Base-by-base conservation (phyloP, 2,329 filamentous ascomycete genomes). In the Curvularia verruculosa region DNA sequence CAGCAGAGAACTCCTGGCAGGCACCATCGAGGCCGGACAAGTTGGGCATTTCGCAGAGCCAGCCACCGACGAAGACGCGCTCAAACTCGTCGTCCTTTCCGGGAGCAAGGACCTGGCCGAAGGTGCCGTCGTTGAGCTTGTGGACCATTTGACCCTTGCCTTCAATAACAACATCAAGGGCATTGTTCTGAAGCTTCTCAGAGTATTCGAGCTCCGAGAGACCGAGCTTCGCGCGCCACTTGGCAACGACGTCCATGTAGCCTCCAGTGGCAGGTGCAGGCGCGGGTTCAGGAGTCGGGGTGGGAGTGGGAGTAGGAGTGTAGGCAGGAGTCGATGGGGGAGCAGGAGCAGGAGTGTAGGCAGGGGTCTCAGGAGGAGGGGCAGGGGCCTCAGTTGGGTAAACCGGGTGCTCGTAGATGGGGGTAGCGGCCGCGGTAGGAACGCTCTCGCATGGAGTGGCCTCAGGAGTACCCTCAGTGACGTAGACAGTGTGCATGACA, bases 31-130 rank as follows among this genome's bases (percentile, higher is more conserved):
- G 60, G 48, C 69, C 70, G 23, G 64, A 53, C 19, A 69, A 60
- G 34, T 52, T 52, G 51, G 72, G 64, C 19, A 65, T 62, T 64
- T 75, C 72, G 70, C 72, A 75, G 49, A 75, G 70, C 72, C 72
- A 75, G 49, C 69, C 72, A 26, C 72, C 72, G 18, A 73, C 67
- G 57, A 72, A 74, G 57, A 72, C 68, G 51, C 62, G 45, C 56
- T 66, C 54, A 63, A 75, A 75, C 8, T 52, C 50, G 26, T 44
- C 36, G 6, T 13, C 18, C 13, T 61, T 44, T 18, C 68, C 70
- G 26, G 69, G 68, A 26, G 70, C 70, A 23, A 74, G 71, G 31
- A 69, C 68, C 64, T 73, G 70, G 31, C 60, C 70, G 52, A 47
- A 63, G 39, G 69, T 64, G 39, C 70, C 69, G n/a, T 60, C 36